Percentiles rank a stretch among this genome's conserved stretches.
These are phyloP conservation scores for Lithohypha guttulata DNA, from an alignment of 2,329 filamentous ascomycete species.

Conservation along the genomic window DNA sequence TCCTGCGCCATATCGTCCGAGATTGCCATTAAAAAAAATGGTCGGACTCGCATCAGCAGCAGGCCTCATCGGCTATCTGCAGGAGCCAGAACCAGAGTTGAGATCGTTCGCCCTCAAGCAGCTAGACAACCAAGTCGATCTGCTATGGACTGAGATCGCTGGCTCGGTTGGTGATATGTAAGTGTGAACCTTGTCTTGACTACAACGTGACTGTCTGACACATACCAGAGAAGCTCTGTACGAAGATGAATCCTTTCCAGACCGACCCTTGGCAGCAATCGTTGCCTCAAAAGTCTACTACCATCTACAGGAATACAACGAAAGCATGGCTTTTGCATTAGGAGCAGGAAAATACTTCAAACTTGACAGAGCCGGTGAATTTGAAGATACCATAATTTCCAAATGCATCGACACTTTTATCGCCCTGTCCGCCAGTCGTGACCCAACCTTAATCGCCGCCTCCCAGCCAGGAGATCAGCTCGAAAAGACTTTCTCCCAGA, in stretches of 20 bases:
- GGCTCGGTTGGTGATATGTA: slow-evolving; percentile 89
- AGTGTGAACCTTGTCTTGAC: slow-evolving; percentile 24
- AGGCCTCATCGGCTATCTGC: slow-evolving; percentile 87
- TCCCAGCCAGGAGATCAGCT: slow-evolving; percentile 50
- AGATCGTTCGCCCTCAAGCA: slow-evolving; percentile 91
- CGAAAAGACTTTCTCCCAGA: slow-evolving; percentile 65
- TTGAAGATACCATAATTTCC: slow-evolving; percentile 97
- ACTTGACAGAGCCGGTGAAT: slow-evolving; percentile 81
- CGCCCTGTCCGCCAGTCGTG: slow-evolving; percentile 56
- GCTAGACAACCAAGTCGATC: slow-evolving; percentile 91
- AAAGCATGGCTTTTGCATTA: slow-evolving; percentile 97
- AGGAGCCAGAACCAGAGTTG: slow-evolving; percentile 87
- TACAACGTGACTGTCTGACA: slow-evolving; percentile 14
- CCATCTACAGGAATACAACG: slow-evolving; percentile 95
- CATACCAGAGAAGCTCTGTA: slow-evolving; percentile 76
- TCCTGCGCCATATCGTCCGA: background rate
- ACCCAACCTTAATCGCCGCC: slow-evolving; percentile 40
- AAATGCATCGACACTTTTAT: slow-evolving; percentile 99
- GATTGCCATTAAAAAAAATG: slow-evolving; percentile 47
- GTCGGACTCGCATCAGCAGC: slow-evolving; percentile 88
- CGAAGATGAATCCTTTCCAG: slow-evolving; percentile 88
- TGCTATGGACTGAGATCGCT: slow-evolving; percentile 95
- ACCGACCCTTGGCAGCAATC: slow-evolving; percentile 85
- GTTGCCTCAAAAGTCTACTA: slow-evolving; percentile 98
- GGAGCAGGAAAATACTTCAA: slow-evolving; percentile 92